These are phyloP conservation scores for Taphrina flavorubra DNA, from an alignment of 1,139 yeast genomes.

Conservation along the genomic window DNA sequence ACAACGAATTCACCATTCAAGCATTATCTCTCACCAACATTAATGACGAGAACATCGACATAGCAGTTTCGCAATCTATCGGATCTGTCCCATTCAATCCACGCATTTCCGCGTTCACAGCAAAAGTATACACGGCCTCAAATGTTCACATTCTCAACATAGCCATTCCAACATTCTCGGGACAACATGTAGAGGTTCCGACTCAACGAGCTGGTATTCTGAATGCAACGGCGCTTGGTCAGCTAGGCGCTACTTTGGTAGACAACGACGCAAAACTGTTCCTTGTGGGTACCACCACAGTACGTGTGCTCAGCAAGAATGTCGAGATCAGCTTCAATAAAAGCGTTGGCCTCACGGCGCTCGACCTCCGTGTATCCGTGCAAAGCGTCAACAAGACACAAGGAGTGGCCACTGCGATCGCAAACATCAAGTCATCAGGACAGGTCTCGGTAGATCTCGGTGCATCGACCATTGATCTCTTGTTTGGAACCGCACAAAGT, in stretches of 20 bases:
- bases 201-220: neutral
- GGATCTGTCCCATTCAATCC: conserved; percentile 19
- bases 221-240: neutral
- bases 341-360: neutral
- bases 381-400: neutral
- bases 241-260: neutral
- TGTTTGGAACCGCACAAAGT: neutral
- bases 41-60: neutral
- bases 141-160: neutral
- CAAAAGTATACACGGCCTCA: conserved; percentile 1
- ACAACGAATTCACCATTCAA: conserved; percentile 1
- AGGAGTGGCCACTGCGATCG: neutral
- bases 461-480: neutral
- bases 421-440: neutral
- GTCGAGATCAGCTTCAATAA: conserved; percentile 1
- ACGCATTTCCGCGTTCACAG: conserved; percentile 2
- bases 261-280: neutral
- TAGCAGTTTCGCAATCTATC: conserved; percentile 6
- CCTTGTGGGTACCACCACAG: conserved; percentile 2
- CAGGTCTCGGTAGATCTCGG: conserved; percentile 14
- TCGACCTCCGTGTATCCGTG: neutral
- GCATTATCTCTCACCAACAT: conserved; percentile 1
- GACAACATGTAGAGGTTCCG: neutral
- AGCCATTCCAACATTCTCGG: neutral
- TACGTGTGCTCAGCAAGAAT: neutral